A percentile compares a stretch with the other conserved stretches of the same genome.
phyloP scores from a whole-genome alignment of 805 yeast species.

The Zygosaccharomyces rouxii region DNA sequence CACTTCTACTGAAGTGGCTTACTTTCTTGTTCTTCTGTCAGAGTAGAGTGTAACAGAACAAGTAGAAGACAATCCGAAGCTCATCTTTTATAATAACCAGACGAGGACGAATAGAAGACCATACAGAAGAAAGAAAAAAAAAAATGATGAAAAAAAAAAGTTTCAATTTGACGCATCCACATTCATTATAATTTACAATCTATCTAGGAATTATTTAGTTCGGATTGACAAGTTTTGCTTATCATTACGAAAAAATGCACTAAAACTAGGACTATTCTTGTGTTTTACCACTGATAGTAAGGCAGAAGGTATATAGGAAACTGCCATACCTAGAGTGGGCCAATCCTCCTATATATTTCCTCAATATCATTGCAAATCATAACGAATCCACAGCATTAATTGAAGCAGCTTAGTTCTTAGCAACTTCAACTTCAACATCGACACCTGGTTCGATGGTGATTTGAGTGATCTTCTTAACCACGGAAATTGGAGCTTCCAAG shows the following conservation, averaged over 20 bases:
- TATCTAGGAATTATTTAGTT: constrained; percentile 1
- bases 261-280: constrained; percentile 4
- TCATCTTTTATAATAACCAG: not conserved
- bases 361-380: constrained; percentile 3
- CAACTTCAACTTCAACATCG: constrained; percentile 91
- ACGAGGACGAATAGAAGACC: not conserved
- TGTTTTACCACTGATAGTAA: constrained; percentile 38
- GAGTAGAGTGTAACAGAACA: not conserved
- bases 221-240: not conserved
- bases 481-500: constrained; percentile 91
- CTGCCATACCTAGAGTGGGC: constrained; percentile 40
- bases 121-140: not conserved
- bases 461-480: constrained; percentile 94
- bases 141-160: not conserved
- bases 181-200: constrained; percentile 3
- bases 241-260: not conserved
- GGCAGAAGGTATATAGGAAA: constrained; percentile 38
- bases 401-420: constrained; percentile 33
- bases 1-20: constrained; percentile 9
- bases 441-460: constrained; percentile 99
- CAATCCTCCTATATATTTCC: constrained; percentile 10
- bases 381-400: constrained; percentile 1
- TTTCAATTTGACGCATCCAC: not conserved
- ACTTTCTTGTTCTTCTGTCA: not conserved
- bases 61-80: not conserved